Percentiles rank a stretch among this genome's conserved stretches.
Conservation (phyloP, 73 alveolate species). For the Durusdinium trenchii region DNA sequence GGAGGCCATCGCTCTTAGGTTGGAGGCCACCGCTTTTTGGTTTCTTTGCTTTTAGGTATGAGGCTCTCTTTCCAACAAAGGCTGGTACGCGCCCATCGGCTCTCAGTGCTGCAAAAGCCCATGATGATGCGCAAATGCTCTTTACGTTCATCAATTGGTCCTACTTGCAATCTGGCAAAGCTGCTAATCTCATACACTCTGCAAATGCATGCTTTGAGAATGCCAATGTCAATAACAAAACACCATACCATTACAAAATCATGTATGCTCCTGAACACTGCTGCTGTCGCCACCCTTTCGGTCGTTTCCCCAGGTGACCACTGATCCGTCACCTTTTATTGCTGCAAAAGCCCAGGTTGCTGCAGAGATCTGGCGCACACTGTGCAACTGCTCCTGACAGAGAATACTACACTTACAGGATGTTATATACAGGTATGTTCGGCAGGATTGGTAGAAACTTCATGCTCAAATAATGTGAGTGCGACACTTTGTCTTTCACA, state of each 20-base stretch:
- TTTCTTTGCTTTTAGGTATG: no score
- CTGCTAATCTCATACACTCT: background rate
- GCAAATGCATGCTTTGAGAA: background rate
- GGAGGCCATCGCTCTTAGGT: no score
- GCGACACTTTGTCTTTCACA: no score
- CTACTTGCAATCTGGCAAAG: background rate
- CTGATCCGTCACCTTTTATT: background rate
- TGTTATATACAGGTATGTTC: no score
- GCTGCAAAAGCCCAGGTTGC: slow-evolving; percentile 66
- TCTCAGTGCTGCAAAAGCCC: slow-evolving; percentile 64
- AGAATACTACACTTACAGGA: no score
- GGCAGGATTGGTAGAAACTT: no score
- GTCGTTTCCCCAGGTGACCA: slow-evolving; percentile 57
- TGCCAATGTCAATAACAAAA: background rate
- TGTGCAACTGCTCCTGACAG: slow-evolving; percentile 8
- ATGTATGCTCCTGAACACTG: background rate
- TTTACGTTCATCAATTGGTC: slow-evolving; percentile 35
- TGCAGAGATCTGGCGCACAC: background rate
- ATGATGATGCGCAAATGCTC: slow-evolving; percentile 17
- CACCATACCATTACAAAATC: background rate
- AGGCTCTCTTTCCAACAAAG: no score
- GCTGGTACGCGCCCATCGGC: slow-evolving; percentile 2
- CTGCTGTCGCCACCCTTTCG: slow-evolving; percentile 44
- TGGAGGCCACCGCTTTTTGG: no score
- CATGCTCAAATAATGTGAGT: no score